Evolutionary conservation across 169 alveolate genomes (phyloP), one percentile per base, ranked within the genome.

Genomic region (Sarcocystis neurona): DNA sequence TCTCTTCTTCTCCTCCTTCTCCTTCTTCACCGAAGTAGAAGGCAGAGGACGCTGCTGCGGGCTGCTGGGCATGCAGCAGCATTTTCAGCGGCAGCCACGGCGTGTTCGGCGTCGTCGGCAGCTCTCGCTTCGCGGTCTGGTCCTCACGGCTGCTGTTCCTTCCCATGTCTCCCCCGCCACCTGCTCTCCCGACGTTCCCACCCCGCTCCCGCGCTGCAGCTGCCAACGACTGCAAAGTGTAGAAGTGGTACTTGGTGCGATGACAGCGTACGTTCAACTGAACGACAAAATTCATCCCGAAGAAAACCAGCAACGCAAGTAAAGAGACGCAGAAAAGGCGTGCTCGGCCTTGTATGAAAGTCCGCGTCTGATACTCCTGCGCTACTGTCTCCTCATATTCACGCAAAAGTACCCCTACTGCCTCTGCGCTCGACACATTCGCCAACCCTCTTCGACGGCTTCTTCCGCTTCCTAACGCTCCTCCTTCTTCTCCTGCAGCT

Each of bases 211-310:
- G n/a, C n/a, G n/a, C n/a, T n/a, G n/a, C n/a, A n/a, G n/a, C n/a
- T 1, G 75, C 75, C 27, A 63, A 41, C 75, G 75, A 15, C 8
- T 63, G 75, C 34, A 63, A 4, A 20, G 20, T 37, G 18, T 39
- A 6, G 56, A 72, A 56, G 15, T 39, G 82, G 34, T 41, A 37
- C 34, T 72, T 72, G 39, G 82, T 72, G 6, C 50, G 1, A 39
- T 72, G 82, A 56, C 82, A 72, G 18, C 46, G 47, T 1, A 72
- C 82, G 53, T 72, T 72, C n/a, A 72, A 39, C 27, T 72, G 82
- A 37, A 72, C 58, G 32, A 72, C 41, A 37, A 72, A 43, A 18
- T 72, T 72, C 56, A 72, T 72, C 39, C 34, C 23, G 53, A 72
- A 72, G 82, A 72, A 72, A 32, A 72, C 82, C 37, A 72, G 53